A percentile compares a stretch with the other conserved stretches of the same genome.
Evolutionary conservation across 2,329 filamentous ascomycete genomes (phyloP).

Genomic region (Cryphonectria parasitica): DNA sequence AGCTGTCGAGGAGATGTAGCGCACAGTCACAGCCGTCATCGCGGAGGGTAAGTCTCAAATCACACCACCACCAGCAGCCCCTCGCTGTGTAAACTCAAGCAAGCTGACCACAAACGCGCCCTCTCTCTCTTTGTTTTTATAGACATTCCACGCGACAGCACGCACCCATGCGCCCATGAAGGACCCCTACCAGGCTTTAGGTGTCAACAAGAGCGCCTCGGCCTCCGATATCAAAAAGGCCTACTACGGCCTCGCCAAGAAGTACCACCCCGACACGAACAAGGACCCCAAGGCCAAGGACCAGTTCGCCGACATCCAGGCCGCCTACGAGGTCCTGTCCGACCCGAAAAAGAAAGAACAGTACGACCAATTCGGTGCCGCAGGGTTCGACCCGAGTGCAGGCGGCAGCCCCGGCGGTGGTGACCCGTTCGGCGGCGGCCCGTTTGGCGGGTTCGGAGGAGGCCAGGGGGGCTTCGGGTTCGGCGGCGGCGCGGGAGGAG

Average conservation of each 20-base stretch:
- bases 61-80: not conserved
- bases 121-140: constrained; percentile 34
- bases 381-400: constrained; percentile 81
- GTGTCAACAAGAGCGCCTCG: constrained; percentile 80
- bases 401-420: constrained; percentile 64
- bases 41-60: constrained; percentile 21
- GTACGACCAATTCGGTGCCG: constrained; percentile 87
- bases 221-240: constrained; percentile 94
- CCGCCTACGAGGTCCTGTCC: constrained; percentile 90
- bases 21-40: constrained; percentile 18
- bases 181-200: constrained; percentile 87
- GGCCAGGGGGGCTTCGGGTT: constrained; percentile 69
- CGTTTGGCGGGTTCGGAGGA: constrained; percentile 61
- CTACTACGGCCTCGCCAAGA: constrained; percentile 97
- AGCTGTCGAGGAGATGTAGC: constrained; percentile 17
- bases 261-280: constrained; percentile 97
- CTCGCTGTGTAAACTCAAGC: not conserved
- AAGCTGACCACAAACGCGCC: constrained; percentile 7
- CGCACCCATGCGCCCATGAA: constrained; percentile 55
- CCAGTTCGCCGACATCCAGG: constrained; percentile 89
- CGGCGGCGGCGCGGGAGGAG: constrained; percentile 50
- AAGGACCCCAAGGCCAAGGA: constrained; percentile 94
- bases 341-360: constrained; percentile 92
- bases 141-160: constrained; percentile 66
- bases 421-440: constrained; percentile 66